Conservation (phyloP, 257 asterid species). For the Gentiana dahurica region DNA sequence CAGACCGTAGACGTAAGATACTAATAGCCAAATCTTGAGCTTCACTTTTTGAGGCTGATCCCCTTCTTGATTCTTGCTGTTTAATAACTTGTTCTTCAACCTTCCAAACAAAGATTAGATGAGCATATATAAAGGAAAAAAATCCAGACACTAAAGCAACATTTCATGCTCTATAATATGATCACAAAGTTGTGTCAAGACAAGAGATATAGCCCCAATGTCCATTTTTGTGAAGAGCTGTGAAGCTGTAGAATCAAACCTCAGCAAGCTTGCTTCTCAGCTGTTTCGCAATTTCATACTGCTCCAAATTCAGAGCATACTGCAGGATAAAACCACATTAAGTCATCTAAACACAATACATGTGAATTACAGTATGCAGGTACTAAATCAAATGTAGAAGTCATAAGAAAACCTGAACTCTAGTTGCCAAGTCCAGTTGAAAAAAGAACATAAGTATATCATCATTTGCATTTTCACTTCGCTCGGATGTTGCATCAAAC, state of each 20-base stretch:
- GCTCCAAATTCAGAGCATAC: conserved; percentile 94
- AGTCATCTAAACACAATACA: not conserved
- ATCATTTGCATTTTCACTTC: conserved; percentile 80
- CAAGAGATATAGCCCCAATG: not conserved
- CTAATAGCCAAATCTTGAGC: conserved; percentile 96
- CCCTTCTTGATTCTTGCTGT: conserved; percentile 64
- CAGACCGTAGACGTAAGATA: conserved; percentile 73
- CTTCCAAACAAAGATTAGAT: conserved; percentile 27
- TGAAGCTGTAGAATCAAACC: conserved; percentile 30
- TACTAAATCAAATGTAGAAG: not conserved
- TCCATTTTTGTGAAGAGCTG: not conserved
- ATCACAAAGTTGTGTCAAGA: not conserved
- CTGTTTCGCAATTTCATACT: conserved; percentile 83
- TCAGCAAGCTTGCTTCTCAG: conserved; percentile 84
- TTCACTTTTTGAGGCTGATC: conserved; percentile 74
- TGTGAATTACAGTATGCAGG: not conserved
- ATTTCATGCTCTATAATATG: not conserved
- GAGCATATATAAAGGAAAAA: conserved; percentile 5
- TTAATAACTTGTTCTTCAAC: conserved; percentile 78
- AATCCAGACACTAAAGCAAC: not conserved
- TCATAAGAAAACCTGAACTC: conserved; percentile 60
- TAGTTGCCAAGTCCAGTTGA: conserved; percentile 91
- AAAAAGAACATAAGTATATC: conserved; percentile 92
- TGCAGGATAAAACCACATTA: conserved; percentile 25
- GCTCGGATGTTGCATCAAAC: conserved; percentile 65